These are phyloP conservation scores for Solanum medicagineum DNA, from an alignment of 257 asterid species.

Conservation along the genomic window DNA sequence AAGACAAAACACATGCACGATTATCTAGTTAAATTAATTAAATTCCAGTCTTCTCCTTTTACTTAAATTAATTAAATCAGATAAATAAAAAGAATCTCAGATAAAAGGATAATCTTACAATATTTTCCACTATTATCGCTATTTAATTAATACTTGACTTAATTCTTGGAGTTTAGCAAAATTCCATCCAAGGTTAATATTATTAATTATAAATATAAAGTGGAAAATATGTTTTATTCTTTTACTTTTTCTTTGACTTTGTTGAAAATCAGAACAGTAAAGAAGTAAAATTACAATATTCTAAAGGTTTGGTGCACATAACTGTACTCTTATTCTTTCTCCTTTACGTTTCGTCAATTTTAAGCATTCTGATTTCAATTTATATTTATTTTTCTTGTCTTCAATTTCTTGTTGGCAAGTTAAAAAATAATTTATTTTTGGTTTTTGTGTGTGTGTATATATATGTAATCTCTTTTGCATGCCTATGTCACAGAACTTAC, in stretches of 20 bases:
- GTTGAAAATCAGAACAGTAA: not conserved
- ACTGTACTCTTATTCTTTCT: not conserved
- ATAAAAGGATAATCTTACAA: not conserved
- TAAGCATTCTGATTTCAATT: not conserved
- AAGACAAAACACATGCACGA: not conserved
- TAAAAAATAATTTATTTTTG: not conserved
- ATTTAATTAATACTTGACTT: not conserved
- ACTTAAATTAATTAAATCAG: not conserved
- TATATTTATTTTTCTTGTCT: not conserved
- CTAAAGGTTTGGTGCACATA: not conserved
- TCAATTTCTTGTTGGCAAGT: not conserved
- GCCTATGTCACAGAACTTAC: not conserved
- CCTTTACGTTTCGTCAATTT: not conserved
- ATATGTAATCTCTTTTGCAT: not conserved
- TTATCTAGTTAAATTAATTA: not conserved
- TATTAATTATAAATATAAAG: not conserved
- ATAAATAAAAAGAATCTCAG: not conserved
- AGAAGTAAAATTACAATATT: not conserved
- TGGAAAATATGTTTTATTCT: not conserved
- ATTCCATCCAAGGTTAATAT: not conserved
- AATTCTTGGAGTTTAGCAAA: not conserved
- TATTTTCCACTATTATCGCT: not conserved
- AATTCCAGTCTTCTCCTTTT: not conserved
- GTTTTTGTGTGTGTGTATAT: not conserved
- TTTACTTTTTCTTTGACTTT: not conserved